These are phyloP conservation scores for Pyrenophora graminea DNA, from an alignment of 2,329 filamentous ascomycete species.

Conservation along the genomic window DNA sequence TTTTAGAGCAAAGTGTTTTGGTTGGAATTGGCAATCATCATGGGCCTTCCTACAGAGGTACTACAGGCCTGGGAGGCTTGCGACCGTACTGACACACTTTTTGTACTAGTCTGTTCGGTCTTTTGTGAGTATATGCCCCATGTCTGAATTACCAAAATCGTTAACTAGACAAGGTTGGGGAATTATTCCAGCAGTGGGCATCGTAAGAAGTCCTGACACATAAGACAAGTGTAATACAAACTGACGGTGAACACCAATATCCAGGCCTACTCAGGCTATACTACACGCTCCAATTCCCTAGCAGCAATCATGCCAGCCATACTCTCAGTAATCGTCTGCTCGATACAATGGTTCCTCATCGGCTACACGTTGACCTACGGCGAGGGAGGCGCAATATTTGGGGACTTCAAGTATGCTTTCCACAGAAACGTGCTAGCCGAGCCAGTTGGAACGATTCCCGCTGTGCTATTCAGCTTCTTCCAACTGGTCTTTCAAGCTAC, in stretches of 20 bases:
- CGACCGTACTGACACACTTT: slow-evolving; percentile 57
- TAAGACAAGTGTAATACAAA: too few species aligned
- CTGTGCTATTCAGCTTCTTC: slow-evolving; percentile 57
- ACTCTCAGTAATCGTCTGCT: slow-evolving; percentile 54
- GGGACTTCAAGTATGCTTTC: slow-evolving; percentile 52
- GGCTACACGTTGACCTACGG: slow-evolving; percentile 57
- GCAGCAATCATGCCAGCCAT: slow-evolving; percentile 56
- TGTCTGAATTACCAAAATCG: neutral
- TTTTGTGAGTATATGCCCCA: slow-evolving; percentile 44
- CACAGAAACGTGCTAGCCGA: slow-evolving; percentile 54
- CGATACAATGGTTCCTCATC: slow-evolving; percentile 57
- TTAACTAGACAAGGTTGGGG: slow-evolving; percentile 48
- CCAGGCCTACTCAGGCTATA: slow-evolving; percentile 52
- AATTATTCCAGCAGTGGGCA: slow-evolving; percentile 57
- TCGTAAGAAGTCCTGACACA: slow-evolving; percentile 33
- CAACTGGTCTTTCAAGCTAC: slow-evolving; percentile 57
- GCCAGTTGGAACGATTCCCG: slow-evolving; percentile 56
- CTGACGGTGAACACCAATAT: too few species aligned
- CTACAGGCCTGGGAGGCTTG: slow-evolving; percentile 56
- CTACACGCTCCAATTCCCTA: slow-evolving; percentile 54
- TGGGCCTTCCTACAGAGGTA: slow-evolving; percentile 35
- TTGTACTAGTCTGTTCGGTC: slow-evolving; percentile 57
- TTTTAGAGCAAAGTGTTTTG: neutral
- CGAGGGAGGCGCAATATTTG: slow-evolving; percentile 52
- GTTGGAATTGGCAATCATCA: slow-evolving; percentile 3